Conservation (phyloP, 1,139 yeast genomes). For the Lodderomyces pseudojiufengensis region DNA sequence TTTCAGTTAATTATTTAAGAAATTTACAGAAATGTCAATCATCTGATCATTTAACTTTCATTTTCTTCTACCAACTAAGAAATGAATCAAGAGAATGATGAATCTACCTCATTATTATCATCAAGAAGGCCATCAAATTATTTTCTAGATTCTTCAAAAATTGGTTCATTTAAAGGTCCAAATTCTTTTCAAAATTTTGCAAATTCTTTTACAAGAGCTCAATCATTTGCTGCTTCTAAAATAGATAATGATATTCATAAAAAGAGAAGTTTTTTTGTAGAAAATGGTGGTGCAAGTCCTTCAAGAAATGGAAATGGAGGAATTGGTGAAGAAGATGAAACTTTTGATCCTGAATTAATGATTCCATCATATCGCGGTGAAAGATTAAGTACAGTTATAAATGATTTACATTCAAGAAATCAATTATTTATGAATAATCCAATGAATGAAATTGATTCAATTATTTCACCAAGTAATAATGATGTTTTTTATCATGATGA, state of each 20-base stretch:
- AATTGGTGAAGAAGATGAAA: constrained; percentile 47
- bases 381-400: constrained; percentile 54
- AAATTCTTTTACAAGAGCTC: constrained; percentile 46
- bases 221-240: constrained; percentile 42
- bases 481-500: constrained; percentile 46
- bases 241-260: constrained; percentile 43
- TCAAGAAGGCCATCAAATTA: constrained; percentile 23
- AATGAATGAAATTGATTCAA: constrained; percentile 11
- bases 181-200: constrained; percentile 48
- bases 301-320: constrained; percentile 16
- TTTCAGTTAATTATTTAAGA: too few relatives aligned
- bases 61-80: not conserved
- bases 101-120: constrained; percentile 7
- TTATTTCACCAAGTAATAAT: constrained; percentile 17
- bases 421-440: constrained; percentile 22
- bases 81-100: constrained; percentile 8
- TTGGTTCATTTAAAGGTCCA: constrained; percentile 47
- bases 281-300: constrained; percentile 11
- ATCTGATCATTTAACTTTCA: not conserved
- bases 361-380: constrained; percentile 65
- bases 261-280: constrained; percentile 37
- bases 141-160: constrained; percentile 36
- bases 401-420: constrained; percentile 29
- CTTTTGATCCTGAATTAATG: constrained; percentile 70
- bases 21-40: too few relatives aligned